Base-by-base conservation (phyloP, 1,139 yeast genomes). In the Yamadazyma membranifaciens region DNA sequence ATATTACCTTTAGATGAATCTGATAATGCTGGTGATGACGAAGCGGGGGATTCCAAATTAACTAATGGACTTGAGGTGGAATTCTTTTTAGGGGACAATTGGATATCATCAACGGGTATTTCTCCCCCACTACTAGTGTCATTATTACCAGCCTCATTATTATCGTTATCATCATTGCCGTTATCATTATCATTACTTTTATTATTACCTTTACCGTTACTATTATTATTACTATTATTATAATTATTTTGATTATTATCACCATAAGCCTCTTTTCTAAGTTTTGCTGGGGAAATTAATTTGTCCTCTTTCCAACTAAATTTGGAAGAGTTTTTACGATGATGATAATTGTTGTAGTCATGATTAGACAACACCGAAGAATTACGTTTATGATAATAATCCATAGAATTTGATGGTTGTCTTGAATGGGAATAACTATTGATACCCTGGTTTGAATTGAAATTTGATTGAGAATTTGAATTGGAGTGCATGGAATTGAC, bases 1-100 rank as follows among this genome's bases (percentile, higher is more conserved):
- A 61, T 54, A 13, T 46, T 46, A 14, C 46, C 45, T 17, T 20
- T 20, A 4, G 46, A 25, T 37, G 22, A 38, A 34, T 41, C 43
- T 33, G 45, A 38, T 10, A 11, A 14, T 10, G 9, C n/a, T 31
- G 33, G 33, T 15, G 47, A 40, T 13, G 41, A 27, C 13, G 36
- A 30, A 3, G 42, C 38, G 17, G 22, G 20, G 2, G 33, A 33
- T 17, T 24, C 10, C 11, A 6, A 10, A 20, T 28, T 34, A 10
- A 11, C 29, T 50, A 1, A 57, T 46, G 2, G 41, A 38, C 24
- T 44, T 42, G 36, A 44, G 40, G 33, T 37, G 43, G 37, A 60
- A 36, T 25, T 24, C 40, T 69, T 69, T 48, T 62, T 63, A 3
- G 77, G 77, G 5, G 75, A 65, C 15, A 64, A 54, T 20, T 56